Conservation (phyloP, 1,139 yeast species). For the Lipomyces yarrowii region DNA sequence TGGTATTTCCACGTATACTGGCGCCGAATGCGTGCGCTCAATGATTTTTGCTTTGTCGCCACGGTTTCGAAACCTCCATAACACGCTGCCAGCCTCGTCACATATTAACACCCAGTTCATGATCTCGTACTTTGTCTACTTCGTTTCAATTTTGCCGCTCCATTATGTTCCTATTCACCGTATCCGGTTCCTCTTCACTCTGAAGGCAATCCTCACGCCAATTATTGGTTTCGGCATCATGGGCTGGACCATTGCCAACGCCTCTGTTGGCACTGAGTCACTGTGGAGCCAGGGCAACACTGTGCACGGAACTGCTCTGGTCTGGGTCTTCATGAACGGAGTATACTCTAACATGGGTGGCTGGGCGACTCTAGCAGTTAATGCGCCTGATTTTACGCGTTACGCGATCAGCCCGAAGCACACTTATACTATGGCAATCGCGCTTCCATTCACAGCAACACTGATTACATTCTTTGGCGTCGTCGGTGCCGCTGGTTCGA, state of each 20-base stretch:
- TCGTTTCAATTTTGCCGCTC: slow-evolving; percentile 43
- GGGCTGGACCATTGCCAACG: slow-evolving; percentile 24
- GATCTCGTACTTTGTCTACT: slow-evolving; percentile 44
- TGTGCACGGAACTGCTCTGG: slow-evolving; percentile 39
- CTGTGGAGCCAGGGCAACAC: slow-evolving; percentile 33
- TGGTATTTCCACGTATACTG: slow-evolving; percentile 42
- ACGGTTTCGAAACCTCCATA: slow-evolving; percentile 40
- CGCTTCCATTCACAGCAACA: slow-evolving; percentile 8
- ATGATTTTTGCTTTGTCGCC: slow-evolving; percentile 42
- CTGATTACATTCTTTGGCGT: slow-evolving; percentile 13
- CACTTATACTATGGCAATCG: slow-evolving; percentile 4
- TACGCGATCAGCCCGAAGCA: slow-evolving; percentile 41
- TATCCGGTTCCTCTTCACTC: slow-evolving; percentile 42
- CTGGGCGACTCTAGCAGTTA: slow-evolving; percentile 46
- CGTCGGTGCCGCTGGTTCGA: slow-evolving; percentile 13
- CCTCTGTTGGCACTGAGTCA: slow-evolving; percentile 39
- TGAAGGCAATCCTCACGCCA: slow-evolving; percentile 42
- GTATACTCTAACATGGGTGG: slow-evolving; percentile 43
- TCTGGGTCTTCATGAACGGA: slow-evolving; percentile 43
- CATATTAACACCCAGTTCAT: slow-evolving; percentile 45
- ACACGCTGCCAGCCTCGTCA: slow-evolving; percentile 43
- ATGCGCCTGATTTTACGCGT: slow-evolving; percentile 46
- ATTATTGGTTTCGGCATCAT: slow-evolving; percentile 42
- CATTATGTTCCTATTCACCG: slow-evolving; percentile 43
- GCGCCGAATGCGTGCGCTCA: slow-evolving; percentile 21